Percentiles rank a stretch among this genome's conserved stretches.
These are phyloP conservation scores for Xanthoconium purpureum DNA, from an alignment of 768 basidiomycete genomes.

Conservation along the genomic window DNA sequence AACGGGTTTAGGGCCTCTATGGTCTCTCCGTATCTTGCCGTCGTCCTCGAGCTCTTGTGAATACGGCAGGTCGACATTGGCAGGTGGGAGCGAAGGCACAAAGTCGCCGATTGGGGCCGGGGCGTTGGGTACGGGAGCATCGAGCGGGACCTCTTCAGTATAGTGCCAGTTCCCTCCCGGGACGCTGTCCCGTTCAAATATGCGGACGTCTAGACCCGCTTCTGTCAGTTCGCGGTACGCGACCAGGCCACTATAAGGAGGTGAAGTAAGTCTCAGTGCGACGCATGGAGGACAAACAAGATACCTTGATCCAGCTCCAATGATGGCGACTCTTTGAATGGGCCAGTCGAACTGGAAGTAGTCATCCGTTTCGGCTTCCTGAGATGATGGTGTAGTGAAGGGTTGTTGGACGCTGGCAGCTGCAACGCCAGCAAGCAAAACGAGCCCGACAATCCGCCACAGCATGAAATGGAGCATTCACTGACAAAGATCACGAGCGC, in stretches of 20 bases:
- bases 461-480: too few species aligned
- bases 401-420: slow-evolving; percentile 1
- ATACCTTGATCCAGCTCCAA: slow-evolving; percentile 19
- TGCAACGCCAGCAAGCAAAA: neutral
- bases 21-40: slow-evolving; percentile 3
- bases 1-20: slow-evolving; percentile 10
- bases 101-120: slow-evolving; percentile 7
- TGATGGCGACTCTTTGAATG: slow-evolving; percentile 12
- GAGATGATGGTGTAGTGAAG: neutral
- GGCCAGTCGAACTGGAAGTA: slow-evolving; percentile 15
- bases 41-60: slow-evolving; percentile 10
- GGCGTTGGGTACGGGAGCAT: slow-evolving; percentile 11
- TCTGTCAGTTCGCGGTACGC: slow-evolving; percentile 15
- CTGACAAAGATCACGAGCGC: too few species aligned
- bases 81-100: slow-evolving; percentile 9
- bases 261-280: neutral
- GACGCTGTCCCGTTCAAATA: slow-evolving; percentile 15
- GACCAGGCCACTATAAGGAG: slow-evolving; percentile 6
- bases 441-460: neutral
- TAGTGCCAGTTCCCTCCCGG: slow-evolving; percentile 15
- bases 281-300: neutral
- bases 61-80: slow-evolving; percentile 3
- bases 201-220: slow-evolving; percentile 15
- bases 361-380: neutral
- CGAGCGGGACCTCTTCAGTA: too few species aligned